Base-by-base conservation (phyloP, 2,329 filamentous ascomycete species). In the Sporothrix protearum region DNA sequence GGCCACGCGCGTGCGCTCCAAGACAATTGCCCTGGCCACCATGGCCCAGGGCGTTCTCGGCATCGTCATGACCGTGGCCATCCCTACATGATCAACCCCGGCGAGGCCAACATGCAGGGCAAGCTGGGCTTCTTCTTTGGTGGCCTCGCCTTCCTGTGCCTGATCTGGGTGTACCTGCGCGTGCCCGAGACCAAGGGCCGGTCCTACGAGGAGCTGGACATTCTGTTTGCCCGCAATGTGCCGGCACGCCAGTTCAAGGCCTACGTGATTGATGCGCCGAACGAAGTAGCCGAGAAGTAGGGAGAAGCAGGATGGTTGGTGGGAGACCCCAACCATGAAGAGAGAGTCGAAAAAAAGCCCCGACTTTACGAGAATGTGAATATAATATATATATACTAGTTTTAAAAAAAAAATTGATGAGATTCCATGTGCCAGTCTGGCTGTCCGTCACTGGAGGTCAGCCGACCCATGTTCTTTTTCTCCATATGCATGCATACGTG, bases 131-230 rank as follows among this genome's bases (percentile, higher is more conserved):
- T 84, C 75, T 82, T 85, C 78, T 85, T 81, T 79, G 82, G 81
- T 9, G 81, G 78, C 49, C 81, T 85, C 16, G 84, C 85, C 74
- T 74, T 84, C 9, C 14, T 83, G 4, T 85, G 84, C 53, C 78
- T 84, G 2, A 68, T 82, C 0, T 89, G 87, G 81, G 83, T 85
- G 0, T 86, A 80, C 73, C 85, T 85, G 76, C 84, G 83, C 36
- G 79, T 87, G 3, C 85, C 85, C 3, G 87, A 89, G 80, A 85
- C 86, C 19, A 83, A 82, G 71, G 85, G 83, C 4, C 82, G 85
- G 55, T 86, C 85, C 0, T 84, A 86, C 69, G 85, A 83, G 53
- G 87, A 89, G 77, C 80, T 89, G 1, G 87, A 88, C 63, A 77
- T 85, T 3, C 77, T 89, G 72, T 89, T 89, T 73, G 83, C 86